phyloP scores from a whole-genome alignment of 192 early-diverging fungal species.

The Phycomyces nitens region DNA sequence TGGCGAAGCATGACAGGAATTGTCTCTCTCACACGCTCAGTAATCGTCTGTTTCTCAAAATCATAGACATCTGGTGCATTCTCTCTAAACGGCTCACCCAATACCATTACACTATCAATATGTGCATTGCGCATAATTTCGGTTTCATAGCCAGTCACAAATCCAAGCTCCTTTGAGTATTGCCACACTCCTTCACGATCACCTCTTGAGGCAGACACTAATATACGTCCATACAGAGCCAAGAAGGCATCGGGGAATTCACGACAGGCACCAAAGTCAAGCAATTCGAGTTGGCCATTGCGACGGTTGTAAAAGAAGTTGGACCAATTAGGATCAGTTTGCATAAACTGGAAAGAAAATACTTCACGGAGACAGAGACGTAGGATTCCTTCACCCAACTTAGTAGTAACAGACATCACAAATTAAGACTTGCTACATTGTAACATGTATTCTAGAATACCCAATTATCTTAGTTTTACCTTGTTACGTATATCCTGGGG shows the following conservation, averaged over 20 bases:
- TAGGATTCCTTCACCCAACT: slow-evolving; percentile 75
- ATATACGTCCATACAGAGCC: slow-evolving; percentile 68
- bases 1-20: slow-evolving; percentile 96
- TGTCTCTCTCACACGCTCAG: slow-evolving; percentile 72
- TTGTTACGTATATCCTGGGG: slow-evolving; percentile 55
- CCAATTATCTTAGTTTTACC: slow-evolving; percentile 28
- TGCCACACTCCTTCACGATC: slow-evolving; percentile 74
- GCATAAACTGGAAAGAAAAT: slow-evolving; percentile 94
- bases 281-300: slow-evolving; percentile 70
- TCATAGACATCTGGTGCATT: slow-evolving; percentile 59
- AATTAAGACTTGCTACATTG: no score
- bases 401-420: slow-evolving; percentile 37
- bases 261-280: slow-evolving; percentile 95
- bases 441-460: background rate
- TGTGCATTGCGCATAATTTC: slow-evolving; percentile 85
- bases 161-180: slow-evolving; percentile 81
- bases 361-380: slow-evolving; percentile 84
- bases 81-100: slow-evolving; percentile 79
- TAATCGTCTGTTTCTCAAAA: slow-evolving; percentile 83
- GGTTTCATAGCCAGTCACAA: slow-evolving; percentile 92
- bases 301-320: slow-evolving; percentile 87
- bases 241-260: slow-evolving; percentile 74
- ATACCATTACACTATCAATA: slow-evolving; percentile 79
- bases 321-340: slow-evolving; percentile 99
- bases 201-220: slow-evolving; percentile 65